A percentile compares a stretch with the other conserved stretches of the same genome.
Conservation (phyloP, 495 filamentous ascomycete species). For the Penicillium manginii region DNA sequence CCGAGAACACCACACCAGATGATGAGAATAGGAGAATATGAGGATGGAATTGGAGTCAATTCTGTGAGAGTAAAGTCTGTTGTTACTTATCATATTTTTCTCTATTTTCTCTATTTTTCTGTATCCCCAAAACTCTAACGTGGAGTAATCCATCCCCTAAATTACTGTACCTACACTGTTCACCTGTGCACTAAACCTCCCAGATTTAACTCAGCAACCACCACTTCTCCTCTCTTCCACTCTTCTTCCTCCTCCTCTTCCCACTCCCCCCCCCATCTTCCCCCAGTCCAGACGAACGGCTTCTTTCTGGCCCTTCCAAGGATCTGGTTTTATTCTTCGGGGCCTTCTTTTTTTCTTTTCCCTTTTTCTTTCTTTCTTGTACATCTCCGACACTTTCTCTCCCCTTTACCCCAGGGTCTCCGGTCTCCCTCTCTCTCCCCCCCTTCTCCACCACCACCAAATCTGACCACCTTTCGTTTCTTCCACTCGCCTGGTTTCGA, state of each 20-base stretch:
- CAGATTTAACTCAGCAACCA: too few species aligned
- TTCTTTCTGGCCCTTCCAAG: conserved; percentile 35
- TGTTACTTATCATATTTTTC: too few species aligned
- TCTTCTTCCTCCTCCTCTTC: conserved; percentile 18
- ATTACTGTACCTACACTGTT: too few species aligned
- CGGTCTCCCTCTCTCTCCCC: conserved; percentile 25
- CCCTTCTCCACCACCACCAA: conserved; percentile 24
- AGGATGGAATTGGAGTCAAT: too few species aligned
- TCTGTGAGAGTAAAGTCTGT: too few species aligned
- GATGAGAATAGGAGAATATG: too few species aligned
- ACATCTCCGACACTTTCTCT: conserved; percentile 39
- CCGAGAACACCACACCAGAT: too few species aligned
- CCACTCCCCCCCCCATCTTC: conserved; percentile 13
- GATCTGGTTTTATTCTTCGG: conserved; percentile 31
- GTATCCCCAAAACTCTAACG: too few species aligned
- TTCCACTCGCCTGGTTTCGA: conserved; percentile 41
- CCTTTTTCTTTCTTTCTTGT: conserved; percentile 34
- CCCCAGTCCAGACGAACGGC: conserved; percentile 29
- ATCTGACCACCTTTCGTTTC: conserved; percentile 43
- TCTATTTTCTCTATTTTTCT: too few species aligned
- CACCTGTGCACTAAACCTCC: too few species aligned
- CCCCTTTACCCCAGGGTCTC: conserved; percentile 20
- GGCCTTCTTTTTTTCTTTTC: conserved; percentile 17
- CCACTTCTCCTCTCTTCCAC: conserved; percentile 12
- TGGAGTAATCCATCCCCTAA: too few species aligned